phyloP scores from a whole-genome alignment of 805 yeast species.

The Yamadazyma scolyti region DNA sequence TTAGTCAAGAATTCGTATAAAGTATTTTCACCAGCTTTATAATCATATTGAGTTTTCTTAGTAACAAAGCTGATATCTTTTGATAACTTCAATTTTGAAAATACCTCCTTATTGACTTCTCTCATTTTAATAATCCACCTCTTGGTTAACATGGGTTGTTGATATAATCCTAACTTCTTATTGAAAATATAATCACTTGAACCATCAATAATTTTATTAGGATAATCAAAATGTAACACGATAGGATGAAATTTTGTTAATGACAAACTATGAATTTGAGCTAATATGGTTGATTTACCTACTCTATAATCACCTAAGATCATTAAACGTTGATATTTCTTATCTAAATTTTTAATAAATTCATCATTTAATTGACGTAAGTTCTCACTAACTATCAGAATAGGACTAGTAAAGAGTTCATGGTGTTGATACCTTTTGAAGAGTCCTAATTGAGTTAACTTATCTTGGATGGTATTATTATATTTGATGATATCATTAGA shows the following conservation, averaged over 20 bases:
- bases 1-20: slow-evolving; percentile 43
- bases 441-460: slow-evolving; percentile 53
- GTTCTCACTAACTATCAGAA: slow-evolving; percentile 53
- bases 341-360: slow-evolving; percentile 25
- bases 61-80: slow-evolving; percentile 28
- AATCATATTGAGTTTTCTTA: slow-evolving; percentile 28
- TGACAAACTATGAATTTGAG: slow-evolving; percentile 66
- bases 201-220: slow-evolving; percentile 66
- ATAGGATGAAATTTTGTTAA: slow-evolving; percentile 29
- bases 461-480: slow-evolving; percentile 35
- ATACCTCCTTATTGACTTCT: slow-evolving; percentile 29
- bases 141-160: slow-evolving; percentile 76
- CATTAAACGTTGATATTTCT: slow-evolving; percentile 44
- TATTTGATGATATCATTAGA: slow-evolving; percentile 27
- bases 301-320: slow-evolving; percentile 70
- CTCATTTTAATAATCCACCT: slow-evolving; percentile 50
- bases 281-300: slow-evolving; percentile 72
- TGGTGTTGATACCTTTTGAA: slow-evolving; percentile 66
- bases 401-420: slow-evolving; percentile 60
- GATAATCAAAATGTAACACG: slow-evolving; percentile 61
- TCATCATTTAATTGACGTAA: slow-evolving; percentile 39
- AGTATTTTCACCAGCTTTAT: slow-evolving; percentile 30
- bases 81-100: slow-evolving; percentile 31
- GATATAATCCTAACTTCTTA: slow-evolving; percentile 45
- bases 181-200: slow-evolving; percentile 63